phyloP scores from a whole-genome alignment of 2,329 filamentous ascomycete genomes.

The Penicillium occitanis region DNA sequence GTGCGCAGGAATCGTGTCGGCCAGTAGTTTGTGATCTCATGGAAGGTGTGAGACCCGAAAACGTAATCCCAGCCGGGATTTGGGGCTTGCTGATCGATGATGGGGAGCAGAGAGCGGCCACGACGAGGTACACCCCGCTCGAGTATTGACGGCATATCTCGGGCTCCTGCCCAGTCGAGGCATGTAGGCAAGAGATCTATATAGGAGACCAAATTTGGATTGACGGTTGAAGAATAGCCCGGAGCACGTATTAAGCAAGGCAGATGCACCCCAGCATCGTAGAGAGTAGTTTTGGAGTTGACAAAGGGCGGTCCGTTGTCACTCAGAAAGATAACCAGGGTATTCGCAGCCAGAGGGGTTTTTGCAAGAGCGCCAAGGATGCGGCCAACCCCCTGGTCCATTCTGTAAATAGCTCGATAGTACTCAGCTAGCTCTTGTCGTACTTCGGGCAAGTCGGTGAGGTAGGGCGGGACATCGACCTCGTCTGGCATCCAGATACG shows the following conservation, averaged over 20 bases:
- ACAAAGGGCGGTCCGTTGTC: conserved; percentile 54
- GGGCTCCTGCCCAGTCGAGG: conserved; percentile 42
- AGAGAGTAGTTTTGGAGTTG: conserved; percentile 55
- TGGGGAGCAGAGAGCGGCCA: conserved; percentile 1
- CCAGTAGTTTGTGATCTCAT: conserved; percentile 54
- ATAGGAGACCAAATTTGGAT: conserved; percentile 49
- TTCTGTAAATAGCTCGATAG: too few species aligned
- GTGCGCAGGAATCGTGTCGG: conserved; percentile 51
- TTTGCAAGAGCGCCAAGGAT: too few species aligned
- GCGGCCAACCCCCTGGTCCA: too few species aligned
- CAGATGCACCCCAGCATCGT: conserved; percentile 49
- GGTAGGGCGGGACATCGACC: too few species aligned
- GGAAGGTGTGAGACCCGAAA: conserved; percentile 55
- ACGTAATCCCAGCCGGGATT: conserved; percentile 31
- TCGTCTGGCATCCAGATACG: too few species aligned
- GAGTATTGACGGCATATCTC: conserved; percentile 22
- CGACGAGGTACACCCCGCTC: too few species aligned
- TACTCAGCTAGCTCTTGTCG: too few species aligned
- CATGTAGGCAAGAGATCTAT: conserved; percentile 50
- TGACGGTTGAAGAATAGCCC: conserved; percentile 30
- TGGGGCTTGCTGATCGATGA: conserved; percentile 14
- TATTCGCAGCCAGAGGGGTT: conserved; percentile 28
- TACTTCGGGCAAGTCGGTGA: too few species aligned
- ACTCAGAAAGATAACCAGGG: conserved; percentile 49
- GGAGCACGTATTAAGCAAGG: conserved; percentile 47